These are phyloP conservation scores for Borovskyia barvae DNA, from an alignment of 208 protist genomes.

Conservation along the genomic window DNA sequence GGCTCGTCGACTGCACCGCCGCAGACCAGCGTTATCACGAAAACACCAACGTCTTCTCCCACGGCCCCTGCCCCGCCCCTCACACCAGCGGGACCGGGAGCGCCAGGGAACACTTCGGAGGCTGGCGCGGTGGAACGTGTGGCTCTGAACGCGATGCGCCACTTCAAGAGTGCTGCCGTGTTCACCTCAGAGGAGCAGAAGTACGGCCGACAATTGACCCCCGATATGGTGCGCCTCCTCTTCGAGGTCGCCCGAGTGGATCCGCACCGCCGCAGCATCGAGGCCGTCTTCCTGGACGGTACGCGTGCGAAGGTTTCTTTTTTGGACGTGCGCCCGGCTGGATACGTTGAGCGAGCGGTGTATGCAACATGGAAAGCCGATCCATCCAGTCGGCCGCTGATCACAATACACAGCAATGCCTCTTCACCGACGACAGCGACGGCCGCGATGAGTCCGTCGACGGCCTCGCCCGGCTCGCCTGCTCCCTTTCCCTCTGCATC, in stretches of 20 bases:
- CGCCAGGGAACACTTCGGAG: neutral
- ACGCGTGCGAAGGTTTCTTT: conserved; percentile 44
- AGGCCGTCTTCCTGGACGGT: conserved; percentile 73
- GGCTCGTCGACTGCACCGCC: neutral
- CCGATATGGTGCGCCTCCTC: conserved; percentile 50
- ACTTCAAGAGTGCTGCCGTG: conserved; percentile 44
- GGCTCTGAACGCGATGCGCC: conserved; percentile 2
- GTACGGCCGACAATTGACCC: conserved; percentile 49
- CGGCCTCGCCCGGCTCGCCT: neutral
- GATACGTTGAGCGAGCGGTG: conserved; percentile 65
- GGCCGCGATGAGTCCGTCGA: neutral
- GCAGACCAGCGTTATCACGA: neutral
- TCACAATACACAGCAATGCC: conserved; percentile 15
- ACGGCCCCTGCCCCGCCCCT: neutral
- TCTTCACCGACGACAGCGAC: conserved; percentile 11
- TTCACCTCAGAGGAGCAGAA: conserved; percentile 47
- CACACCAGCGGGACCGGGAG: neutral
- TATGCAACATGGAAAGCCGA: conserved; percentile 70
- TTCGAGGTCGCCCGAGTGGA: conserved; percentile 75
- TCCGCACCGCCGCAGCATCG: conserved; percentile 29
- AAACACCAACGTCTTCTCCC: neutral
- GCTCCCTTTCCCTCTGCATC: neutral
- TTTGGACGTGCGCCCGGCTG: conserved; percentile 65
- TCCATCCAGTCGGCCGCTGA: conserved; percentile 57
- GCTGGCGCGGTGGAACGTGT: neutral